Percentiles rank a stretch among this genome's conserved stretches.
Evolutionary conservation across 768 basidiomycete genomes (phyloP).

Genomic region (Pholiota molesta): DNA sequence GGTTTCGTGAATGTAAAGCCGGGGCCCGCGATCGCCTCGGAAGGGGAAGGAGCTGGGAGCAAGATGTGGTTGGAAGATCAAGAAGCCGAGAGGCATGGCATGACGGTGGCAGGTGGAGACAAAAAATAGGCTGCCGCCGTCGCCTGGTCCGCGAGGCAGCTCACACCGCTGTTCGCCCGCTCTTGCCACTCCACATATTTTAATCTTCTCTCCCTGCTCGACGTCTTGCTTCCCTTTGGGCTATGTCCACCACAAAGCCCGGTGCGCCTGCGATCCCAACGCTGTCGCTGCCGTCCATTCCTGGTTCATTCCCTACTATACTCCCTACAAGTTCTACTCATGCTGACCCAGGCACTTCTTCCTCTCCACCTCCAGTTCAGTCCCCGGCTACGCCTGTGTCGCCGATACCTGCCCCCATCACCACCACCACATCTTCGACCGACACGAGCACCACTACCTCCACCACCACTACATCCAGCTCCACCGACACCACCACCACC

Average conservation of each 20-base stretch:
- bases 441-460: neutral
- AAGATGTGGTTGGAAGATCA: slow-evolving; percentile 6
- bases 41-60: neutral
- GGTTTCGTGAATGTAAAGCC: neutral
- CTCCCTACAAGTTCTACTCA: neutral
- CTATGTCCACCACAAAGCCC: neutral
- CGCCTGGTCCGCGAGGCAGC: neutral
- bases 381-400: neutral
- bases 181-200: neutral
- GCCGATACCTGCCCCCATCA: neutral
- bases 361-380: neutral
- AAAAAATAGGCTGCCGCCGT: neutral
- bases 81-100: slow-evolving; percentile 5
- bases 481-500: neutral
- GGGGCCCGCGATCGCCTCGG: slow-evolving; percentile 3
- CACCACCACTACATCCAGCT: neutral
- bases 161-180: neutral
- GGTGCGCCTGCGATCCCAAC: slow-evolving; percentile 2
- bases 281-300: slow-evolving; percentile 4
- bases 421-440: neutral
- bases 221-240: neutral
- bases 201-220: neutral
- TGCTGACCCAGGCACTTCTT: neutral
- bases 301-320: slow-evolving; percentile 5
- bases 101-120: neutral